Evolutionary conservation across 1,284 basidiomycete genomes (phyloP).

Genomic region (Takashimella koratensis): DNA sequence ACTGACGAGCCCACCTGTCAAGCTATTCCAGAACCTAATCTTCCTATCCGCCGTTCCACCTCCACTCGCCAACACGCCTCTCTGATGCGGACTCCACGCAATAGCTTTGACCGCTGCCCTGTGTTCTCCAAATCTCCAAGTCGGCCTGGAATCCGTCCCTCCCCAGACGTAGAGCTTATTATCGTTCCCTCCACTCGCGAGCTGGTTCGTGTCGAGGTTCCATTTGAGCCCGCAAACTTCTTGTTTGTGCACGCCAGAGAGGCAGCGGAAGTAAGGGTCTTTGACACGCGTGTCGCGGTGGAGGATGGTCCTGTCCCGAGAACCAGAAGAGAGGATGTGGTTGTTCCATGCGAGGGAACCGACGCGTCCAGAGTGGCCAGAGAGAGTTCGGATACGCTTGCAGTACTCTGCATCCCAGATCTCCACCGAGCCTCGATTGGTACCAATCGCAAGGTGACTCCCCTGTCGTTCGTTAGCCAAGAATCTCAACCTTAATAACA

Average conservation of each 20-base stretch:
- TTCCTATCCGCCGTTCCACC: slow-evolving; percentile 97
- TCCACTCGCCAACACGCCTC: slow-evolving; percentile 89
- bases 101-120: slow-evolving; percentile 96
- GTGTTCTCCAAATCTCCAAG: slow-evolving; percentile 95
- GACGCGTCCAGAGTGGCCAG: slow-evolving; percentile 82
- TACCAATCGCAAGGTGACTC: slow-evolving; percentile 86
- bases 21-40: slow-evolving; percentile 95
- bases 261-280: slow-evolving; percentile 68
- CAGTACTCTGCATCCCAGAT: slow-evolving; percentile 91
- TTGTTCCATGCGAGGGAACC: slow-evolving; percentile 93
- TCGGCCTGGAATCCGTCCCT: slow-evolving; percentile 59
- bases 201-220: slow-evolving; percentile 68
- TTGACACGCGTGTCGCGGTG: slow-evolving; percentile 83
- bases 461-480: no score
- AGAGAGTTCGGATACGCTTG: slow-evolving; percentile 70
- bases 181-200: slow-evolving; percentile 96
- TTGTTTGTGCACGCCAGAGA: slow-evolving; percentile 76
- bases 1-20: slow-evolving; percentile 76
- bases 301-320: slow-evolving; percentile 82
- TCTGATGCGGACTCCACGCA: slow-evolving; percentile 94
- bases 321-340: slow-evolving; percentile 83
- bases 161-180: slow-evolving; percentile 99
- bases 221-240: slow-evolving; percentile 96
- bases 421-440: slow-evolving; percentile 77
- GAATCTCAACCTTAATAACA: not conserved